Evolutionary conservation across 306 rosid species (phyloP).

Genomic region (peach (Prunus persica)): DNA sequence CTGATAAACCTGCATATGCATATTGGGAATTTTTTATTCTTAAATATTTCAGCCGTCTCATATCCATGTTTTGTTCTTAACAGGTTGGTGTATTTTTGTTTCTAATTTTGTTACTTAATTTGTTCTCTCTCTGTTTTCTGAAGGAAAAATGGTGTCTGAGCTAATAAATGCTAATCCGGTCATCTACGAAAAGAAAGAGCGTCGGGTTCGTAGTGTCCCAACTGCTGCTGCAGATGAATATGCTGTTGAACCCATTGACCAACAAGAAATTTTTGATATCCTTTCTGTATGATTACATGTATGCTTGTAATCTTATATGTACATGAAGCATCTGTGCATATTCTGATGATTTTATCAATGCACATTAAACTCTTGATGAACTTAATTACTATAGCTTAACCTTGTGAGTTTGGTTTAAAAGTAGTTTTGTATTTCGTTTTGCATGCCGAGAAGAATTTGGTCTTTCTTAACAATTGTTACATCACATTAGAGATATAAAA

Average conservation of each 20-base stretch:
- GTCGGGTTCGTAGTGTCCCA: constrained; percentile 51
- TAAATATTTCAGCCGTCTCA: background rate
- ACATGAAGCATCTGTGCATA: background rate
- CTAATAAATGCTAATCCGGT: constrained; percentile 82
- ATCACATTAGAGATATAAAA: constrained; percentile 89
- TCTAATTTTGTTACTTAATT: background rate
- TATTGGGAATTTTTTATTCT: background rate
- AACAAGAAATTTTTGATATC: constrained; percentile 89
- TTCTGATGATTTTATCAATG: no score
- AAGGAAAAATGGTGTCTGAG: constrained; percentile 56
- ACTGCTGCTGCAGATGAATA: constrained; percentile 35
- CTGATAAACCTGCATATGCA: background rate
- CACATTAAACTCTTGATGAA: background rate
- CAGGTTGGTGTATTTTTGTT: background rate
- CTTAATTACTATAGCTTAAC: background rate
- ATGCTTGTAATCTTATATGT: background rate
- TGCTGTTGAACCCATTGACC: constrained; percentile 65
- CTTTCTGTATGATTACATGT: constrained; percentile 24
- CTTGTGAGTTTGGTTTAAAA: background rate
- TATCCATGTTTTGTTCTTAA: background rate
- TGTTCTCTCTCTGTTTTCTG: background rate
- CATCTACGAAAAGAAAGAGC: constrained; percentile 78
- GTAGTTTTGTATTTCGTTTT: background rate
- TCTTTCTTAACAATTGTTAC: constrained; percentile 58
- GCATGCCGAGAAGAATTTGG: background rate